A percentile compares a stretch with the other conserved stretches of the same genome.
phyloP scores from a whole-genome alignment of 352 stramenopile species.

The Pythium vanterpoolii region DNA sequence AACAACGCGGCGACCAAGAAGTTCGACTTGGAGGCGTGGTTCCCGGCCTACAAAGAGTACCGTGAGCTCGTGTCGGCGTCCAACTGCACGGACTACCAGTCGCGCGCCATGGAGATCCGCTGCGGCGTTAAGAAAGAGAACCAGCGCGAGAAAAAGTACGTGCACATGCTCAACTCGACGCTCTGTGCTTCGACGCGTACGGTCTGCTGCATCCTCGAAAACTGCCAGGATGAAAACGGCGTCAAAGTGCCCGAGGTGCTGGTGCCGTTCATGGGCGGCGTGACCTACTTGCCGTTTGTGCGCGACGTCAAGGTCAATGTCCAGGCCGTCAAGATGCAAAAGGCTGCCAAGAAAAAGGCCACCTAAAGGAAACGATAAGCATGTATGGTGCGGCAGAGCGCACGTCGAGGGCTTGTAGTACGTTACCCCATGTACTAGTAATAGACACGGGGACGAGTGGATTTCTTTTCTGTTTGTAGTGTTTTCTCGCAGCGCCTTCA shows the following conservation, averaged over 20 bases:
- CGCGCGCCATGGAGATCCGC: constrained; percentile 96
- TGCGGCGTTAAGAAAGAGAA: constrained; percentile 96
- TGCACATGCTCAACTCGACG: constrained; percentile 99
- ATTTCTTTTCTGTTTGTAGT: neutral
- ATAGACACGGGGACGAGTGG: constrained; percentile 1
- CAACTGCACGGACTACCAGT: constrained; percentile 99
- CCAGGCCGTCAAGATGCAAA: constrained; percentile 94
- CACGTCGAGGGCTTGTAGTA: neutral
- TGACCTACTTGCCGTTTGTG: constrained; percentile 98
- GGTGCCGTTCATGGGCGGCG: constrained; percentile 97
- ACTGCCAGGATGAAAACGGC: constrained; percentile 96
- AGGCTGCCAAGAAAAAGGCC: constrained; percentile 92
- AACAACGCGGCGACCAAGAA: constrained; percentile 99
- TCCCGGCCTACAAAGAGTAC: constrained; percentile 98
- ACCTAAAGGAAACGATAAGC: constrained; percentile 33
- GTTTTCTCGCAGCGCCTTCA: neutral
- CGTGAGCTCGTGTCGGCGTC: constrained; percentile 99
- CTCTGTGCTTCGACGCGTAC: constrained; percentile 98
- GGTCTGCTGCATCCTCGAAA: constrained; percentile 99
- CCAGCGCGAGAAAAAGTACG: constrained; percentile 95
- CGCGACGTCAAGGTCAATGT: constrained; percentile 90
- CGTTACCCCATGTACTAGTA: neutral
- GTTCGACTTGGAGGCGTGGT: constrained; percentile 99
- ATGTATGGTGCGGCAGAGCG: neutral
- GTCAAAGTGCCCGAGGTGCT: constrained; percentile 97